phyloP scores from a whole-genome alignment of 2,329 filamentous ascomycete genomes.

The Fusarium sp. region DNA sequence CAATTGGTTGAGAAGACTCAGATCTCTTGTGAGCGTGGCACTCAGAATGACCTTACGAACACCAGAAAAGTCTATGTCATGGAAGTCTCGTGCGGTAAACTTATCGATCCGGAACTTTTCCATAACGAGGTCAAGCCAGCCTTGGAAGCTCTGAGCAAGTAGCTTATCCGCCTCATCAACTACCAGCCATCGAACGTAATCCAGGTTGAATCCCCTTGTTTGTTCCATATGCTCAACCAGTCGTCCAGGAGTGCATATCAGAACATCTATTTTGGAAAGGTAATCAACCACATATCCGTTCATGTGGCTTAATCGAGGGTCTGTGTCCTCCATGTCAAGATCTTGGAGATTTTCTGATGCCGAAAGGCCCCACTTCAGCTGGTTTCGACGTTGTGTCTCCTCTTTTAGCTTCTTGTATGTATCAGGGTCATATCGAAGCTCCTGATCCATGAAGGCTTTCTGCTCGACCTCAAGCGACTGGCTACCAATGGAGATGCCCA shows the following conservation, averaged over 20 bases:
- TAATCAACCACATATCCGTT: conserved; percentile 68
- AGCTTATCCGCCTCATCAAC: conserved; percentile 95
- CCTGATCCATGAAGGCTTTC: conserved; percentile 55
- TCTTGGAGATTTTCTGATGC: conserved; percentile 32
- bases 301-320: conserved; percentile 49
- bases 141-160: conserved; percentile 90
- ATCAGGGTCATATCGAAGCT: conserved; percentile 71
- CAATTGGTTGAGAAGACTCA: conserved; percentile 80
- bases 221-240: conserved; percentile 90
- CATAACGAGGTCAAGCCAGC: conserved; percentile 83
- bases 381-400: conserved; percentile 16
- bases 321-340: conserved; percentile 29
- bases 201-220: conserved; percentile 83
- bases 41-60: conserved; percentile 87
- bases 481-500: conserved; percentile 86
- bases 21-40: conserved; percentile 89
- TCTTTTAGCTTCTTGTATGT: conserved; percentile 53
- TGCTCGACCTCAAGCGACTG: conserved; percentile 76
- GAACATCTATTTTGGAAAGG: conserved; percentile 81
- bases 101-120: conserved; percentile 63
- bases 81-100: conserved; percentile 63
- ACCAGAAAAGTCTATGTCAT: conserved; percentile 60
- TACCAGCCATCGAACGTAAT: conserved; percentile 85
- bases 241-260: conserved; percentile 91
- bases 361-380: conserved; percentile 6